Evolutionary conservation across 768 basidiomycete species (phyloP).

Genomic region (Lenzites betulinus): DNA sequence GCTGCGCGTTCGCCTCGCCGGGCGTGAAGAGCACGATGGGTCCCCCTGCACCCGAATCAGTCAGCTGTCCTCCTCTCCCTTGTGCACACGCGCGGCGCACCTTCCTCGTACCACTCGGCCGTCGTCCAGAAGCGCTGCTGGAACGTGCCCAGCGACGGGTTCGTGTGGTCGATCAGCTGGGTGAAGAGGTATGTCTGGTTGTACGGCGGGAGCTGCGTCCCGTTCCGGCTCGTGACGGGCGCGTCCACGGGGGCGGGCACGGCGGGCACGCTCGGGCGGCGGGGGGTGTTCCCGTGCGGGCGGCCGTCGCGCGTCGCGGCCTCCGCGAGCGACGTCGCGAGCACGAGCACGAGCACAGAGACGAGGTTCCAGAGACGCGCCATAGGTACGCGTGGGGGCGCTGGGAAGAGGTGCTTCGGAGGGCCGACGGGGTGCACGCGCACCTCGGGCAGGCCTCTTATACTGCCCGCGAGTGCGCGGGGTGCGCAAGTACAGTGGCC

Average conservation of each 20-base stretch:
- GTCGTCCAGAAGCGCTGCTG: constrained; percentile 72
- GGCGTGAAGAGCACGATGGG: constrained; percentile 68
- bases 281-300: constrained; percentile 25
- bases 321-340: constrained; percentile 13
- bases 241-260: constrained; percentile 18
- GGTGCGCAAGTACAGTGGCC: too few relatives aligned
- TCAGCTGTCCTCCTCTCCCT: not conserved
- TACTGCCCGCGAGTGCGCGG: not conserved
- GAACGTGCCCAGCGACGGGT: constrained; percentile 66
- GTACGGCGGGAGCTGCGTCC: not conserved
- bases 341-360: constrained; percentile 12
- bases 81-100: constrained; percentile 19
- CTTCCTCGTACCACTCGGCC: constrained; percentile 59
- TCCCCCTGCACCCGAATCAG: constrained; percentile 39
- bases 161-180: constrained; percentile 49
- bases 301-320: constrained; percentile 26
- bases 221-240: constrained; percentile 28
- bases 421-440: not conserved
- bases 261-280: constrained; percentile 24
- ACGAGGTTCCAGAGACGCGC: constrained; percentile 11
- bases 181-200: constrained; percentile 52
- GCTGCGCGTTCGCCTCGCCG: constrained; percentile 59
- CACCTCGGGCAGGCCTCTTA: not conserved
- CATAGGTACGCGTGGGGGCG: not conserved
- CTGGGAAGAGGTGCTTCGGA: not conserved